Conservation (phyloP, 345 rosid species). For the Sisymbrium altissimum region DNA sequence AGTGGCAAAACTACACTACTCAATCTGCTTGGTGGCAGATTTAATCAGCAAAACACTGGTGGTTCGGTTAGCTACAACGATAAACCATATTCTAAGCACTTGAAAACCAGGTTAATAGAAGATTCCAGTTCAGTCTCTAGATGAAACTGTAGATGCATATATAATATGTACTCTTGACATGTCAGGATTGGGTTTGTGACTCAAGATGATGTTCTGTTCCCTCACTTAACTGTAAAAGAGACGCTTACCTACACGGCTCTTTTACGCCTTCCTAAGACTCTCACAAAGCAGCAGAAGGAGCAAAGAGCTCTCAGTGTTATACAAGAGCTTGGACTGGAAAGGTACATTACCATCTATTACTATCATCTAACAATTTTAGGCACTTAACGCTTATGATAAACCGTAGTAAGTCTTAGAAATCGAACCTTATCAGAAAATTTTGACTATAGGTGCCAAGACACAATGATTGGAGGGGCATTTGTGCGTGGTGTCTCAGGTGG, state of each 20-base stretch:
- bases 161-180: slow-evolving; percentile 2
- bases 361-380: background rate
- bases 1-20: slow-evolving; percentile 88
- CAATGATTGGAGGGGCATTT: slow-evolving; percentile 91
- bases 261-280: slow-evolving; percentile 63
- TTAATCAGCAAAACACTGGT: slow-evolving; percentile 40
- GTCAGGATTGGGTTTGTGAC: slow-evolving; percentile 93
- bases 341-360: slow-evolving; percentile 41
- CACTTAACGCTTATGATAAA: background rate
- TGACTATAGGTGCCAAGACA: slow-evolving; percentile 72
- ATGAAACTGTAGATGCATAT: background rate
- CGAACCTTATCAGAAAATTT: background rate
- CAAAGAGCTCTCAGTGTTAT: slow-evolving; percentile 73
- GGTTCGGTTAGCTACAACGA: slow-evolving; percentile 80
- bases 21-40: slow-evolving; percentile 73
- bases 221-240: slow-evolving; percentile 92
- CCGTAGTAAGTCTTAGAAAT: background rate
- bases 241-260: slow-evolving; percentile 84
- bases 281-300: slow-evolving; percentile 63
- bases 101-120: slow-evolving; percentile 70
- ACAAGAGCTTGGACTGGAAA: slow-evolving; percentile 83
- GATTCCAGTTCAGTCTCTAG: background rate
- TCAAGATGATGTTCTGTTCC: slow-evolving; percentile 89
- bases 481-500: slow-evolving; percentile 95
- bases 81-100: slow-evolving; percentile 62